phyloP scores from a whole-genome alignment of 768 basidiomycete species.

The Butyriboletus loyo region DNA sequence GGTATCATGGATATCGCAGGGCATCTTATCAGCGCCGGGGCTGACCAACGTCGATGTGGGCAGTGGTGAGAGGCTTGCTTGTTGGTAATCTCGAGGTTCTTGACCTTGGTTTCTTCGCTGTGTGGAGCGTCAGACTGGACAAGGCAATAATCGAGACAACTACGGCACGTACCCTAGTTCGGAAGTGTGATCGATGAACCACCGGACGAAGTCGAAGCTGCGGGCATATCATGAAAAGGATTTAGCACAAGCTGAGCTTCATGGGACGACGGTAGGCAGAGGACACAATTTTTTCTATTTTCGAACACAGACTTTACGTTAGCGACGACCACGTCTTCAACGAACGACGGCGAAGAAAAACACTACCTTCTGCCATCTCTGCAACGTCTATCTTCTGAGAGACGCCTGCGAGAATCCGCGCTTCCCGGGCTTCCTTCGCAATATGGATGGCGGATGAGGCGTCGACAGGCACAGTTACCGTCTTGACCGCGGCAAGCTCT shows the following conservation, averaged over 20 bases:
- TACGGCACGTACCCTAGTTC: constrained; percentile 2
- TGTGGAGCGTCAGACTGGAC: too few species aligned
- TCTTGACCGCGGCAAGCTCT: constrained; percentile 8
- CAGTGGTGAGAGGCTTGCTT: background rate
- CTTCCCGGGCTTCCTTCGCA: too few species aligned
- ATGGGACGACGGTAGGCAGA: background rate
- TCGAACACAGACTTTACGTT: background rate
- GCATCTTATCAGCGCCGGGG: constrained; percentile 4
- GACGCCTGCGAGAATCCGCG: too few species aligned
- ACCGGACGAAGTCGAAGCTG: background rate
- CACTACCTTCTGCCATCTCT: constrained; percentile 5
- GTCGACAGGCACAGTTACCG: background rate
- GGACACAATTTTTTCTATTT: background rate
- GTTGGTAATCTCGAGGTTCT: background rate
- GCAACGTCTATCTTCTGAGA: background rate
- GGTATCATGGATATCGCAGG: constrained; percentile 1
- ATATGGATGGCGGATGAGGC: background rate
- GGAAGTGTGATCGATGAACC: background rate
- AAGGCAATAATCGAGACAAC: background rate
- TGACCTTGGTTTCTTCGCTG: background rate
- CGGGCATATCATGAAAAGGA: background rate
- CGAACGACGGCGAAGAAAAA: background rate
- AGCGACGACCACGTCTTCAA: background rate
- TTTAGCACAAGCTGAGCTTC: background rate
- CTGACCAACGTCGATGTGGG: background rate